A percentile compares a stretch with the other conserved stretches of the same genome.
These are phyloP conservation scores for Trichocladium antarcticum DNA, from an alignment of 495 filamentous ascomycete genomes.

Conservation along the genomic window DNA sequence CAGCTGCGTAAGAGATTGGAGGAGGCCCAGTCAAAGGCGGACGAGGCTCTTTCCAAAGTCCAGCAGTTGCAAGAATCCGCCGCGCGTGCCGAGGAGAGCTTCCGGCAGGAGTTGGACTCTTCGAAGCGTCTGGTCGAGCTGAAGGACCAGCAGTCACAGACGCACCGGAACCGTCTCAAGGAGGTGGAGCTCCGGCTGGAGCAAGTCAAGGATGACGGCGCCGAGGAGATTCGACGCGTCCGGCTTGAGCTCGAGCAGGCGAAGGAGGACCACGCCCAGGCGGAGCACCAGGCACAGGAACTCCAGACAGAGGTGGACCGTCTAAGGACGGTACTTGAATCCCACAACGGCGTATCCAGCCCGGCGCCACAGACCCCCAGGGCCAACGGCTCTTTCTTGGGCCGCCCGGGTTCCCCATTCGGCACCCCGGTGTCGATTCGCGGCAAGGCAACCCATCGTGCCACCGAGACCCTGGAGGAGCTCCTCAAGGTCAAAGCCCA, in stretches of 20 bases:
- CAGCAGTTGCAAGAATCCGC: constrained; percentile 77
- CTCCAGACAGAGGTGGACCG: constrained; percentile 63
- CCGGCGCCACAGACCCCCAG: constrained; percentile 50
- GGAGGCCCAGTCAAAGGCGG: constrained; percentile 73
- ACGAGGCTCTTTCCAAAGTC: constrained; percentile 68
- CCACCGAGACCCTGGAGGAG: constrained; percentile 43
- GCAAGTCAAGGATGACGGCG: constrained; percentile 66
- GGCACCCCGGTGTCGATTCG: constrained; percentile 43
- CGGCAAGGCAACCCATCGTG: constrained; percentile 35
- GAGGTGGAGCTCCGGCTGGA: constrained; percentile 71
- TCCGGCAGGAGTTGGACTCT: constrained; percentile 70
- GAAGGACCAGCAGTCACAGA: constrained; percentile 70
- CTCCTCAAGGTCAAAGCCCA: constrained; percentile 43
- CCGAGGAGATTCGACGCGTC: constrained; percentile 66
- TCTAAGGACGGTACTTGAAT: constrained; percentile 39
- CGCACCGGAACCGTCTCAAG: constrained; percentile 65
- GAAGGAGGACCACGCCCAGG: constrained; percentile 55
- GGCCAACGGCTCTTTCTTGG: constrained; percentile 40
- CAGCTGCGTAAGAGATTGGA: constrained; percentile 67
- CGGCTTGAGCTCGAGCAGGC: constrained; percentile 75
- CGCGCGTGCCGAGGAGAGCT: constrained; percentile 65
- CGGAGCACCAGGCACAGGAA: constrained; percentile 59
- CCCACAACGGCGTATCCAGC: constrained; percentile 17
- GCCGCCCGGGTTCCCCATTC: constrained; percentile 39
- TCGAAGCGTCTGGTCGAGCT: constrained; percentile 71